Evolutionary conservation across 192 early-diverging fungal species (phyloP).

Genomic region (Gamsiella multidivaricata): DNA sequence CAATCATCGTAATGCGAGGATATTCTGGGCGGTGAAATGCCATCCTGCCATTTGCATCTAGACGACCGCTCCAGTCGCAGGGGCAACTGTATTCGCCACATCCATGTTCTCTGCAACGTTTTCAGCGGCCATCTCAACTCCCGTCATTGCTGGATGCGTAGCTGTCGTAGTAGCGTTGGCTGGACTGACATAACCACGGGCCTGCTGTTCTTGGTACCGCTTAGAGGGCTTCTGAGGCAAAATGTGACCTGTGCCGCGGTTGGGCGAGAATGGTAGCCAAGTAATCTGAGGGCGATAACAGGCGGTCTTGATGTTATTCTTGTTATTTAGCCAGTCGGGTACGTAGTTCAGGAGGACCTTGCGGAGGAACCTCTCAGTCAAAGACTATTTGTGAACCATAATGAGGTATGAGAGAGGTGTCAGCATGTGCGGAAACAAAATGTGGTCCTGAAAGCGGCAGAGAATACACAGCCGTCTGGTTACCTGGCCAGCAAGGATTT

Average conservation of each 20-base stretch:
- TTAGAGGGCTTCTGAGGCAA: conserved; percentile 16
- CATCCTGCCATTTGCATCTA: no score
- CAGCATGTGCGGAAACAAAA: no score
- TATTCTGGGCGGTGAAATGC: no score
- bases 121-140: neutral
- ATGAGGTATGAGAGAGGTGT: neutral
- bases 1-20: no score
- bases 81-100: no score
- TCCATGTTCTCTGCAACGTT: neutral
- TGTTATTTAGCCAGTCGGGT: conserved; percentile 1
- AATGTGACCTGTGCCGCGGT: conserved; percentile 8
- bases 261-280: conserved; percentile 29
- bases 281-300: conserved; percentile 36
- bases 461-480: no score
- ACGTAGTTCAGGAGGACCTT: conserved; percentile 14
- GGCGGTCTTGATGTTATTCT: neutral
- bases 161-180: neutral
- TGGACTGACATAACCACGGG: no score
- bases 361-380: conserved; percentile 10
- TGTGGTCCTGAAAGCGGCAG: no score
- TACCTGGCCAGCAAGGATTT: conserved; percentile 31
- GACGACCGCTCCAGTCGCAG: no score
- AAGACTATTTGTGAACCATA: neutral
- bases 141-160: no score
- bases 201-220: conserved; percentile 23